Base-by-base conservation (phyloP, 192 early-diverging fungal species). In the Piromyces sp. region DNA sequence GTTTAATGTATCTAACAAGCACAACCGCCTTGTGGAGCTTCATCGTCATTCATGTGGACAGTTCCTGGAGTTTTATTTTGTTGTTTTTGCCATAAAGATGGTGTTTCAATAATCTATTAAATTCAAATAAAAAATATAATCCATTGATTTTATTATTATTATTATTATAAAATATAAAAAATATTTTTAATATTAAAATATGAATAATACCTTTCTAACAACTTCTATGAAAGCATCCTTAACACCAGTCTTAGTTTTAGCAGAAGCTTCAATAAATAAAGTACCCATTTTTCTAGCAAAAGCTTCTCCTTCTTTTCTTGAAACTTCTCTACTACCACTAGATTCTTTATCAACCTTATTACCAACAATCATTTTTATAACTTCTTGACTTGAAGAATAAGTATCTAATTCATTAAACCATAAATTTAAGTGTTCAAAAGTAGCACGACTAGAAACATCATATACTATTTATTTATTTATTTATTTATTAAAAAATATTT, bases 361-460 rank as follows among this genome's bases (percentile, higher is more conserved):
- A 80, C 97, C 98, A 28, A 99, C 94, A 85, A 99, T 93, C 91
- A 98, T 97, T 87, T 95, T 97, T 33, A 99, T 93, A 38, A 99
- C 93, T 30, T 96, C 94, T 79, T 89, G 88, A 81, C 85, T 92
- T 15, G 95, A 92, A 68, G 95, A 94, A 84, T 97, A 98, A 33
- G 95, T 96, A 82, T 94, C 94, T 31, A 98, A 90, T 86, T 99
- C 98, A 30, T 90, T 94, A 82, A 98, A 93, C 98, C 98, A 99
- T n/a, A 88, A 91, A 81, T 94, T 89, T 58, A 99, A 89, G 82
- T 96, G 92, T 79, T 95, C 95, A 84, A 99, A 99, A 12, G 96
- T 92, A 81, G 94, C 93, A 33, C 96, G 93, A 84, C 93, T 95
- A 82, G 95, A 93, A 29, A 99, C 96, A 86, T 99, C 98, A 85